Percentiles rank a stretch among this genome's conserved stretches.
Conservation (phyloP, 805 yeast genomes). For the Helenozyma baotianmanensis region DNA sequence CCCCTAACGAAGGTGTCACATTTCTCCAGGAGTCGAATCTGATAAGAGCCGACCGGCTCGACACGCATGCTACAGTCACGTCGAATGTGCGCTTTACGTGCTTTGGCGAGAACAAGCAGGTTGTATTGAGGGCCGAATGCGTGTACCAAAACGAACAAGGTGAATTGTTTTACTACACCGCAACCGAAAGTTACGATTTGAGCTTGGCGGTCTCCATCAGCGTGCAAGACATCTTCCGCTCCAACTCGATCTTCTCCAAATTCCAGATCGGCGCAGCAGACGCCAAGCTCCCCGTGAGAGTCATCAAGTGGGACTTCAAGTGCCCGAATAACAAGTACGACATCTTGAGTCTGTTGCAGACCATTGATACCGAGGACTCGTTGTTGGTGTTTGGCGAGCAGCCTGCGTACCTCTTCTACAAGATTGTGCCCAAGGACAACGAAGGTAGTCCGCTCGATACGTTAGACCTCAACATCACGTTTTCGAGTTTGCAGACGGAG, state of each 20-base stretch:
- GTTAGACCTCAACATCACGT: constrained; percentile 41
- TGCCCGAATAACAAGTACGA: constrained; percentile 24
- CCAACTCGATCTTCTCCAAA: constrained; percentile 53
- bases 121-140: constrained; percentile 19
- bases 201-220: constrained; percentile 63
- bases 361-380: constrained; percentile 19
- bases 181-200: constrained; percentile 44
- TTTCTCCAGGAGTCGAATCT: too few relatives aligned
- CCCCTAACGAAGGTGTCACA: too few relatives aligned
- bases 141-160: constrained; percentile 16
- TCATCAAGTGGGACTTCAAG: constrained; percentile 40
- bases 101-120: constrained; percentile 23
- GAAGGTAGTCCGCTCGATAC: constrained; percentile 25
- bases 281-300: constrained; percentile 47
- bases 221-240: constrained; percentile 73
- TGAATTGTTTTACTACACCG: constrained; percentile 16
- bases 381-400: constrained; percentile 65
- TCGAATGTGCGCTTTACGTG: constrained; percentile 26
- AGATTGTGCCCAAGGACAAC: constrained; percentile 31
- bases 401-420: constrained; percentile 59
- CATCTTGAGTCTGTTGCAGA: constrained; percentile 13
- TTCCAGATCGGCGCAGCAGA: constrained; percentile 64
- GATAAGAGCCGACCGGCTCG: too few relatives aligned
- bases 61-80: neutral
- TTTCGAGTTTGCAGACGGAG: constrained; percentile 46